Evolutionary conservation across 2,329 filamentous ascomycete genomes (phyloP).

Genomic region (Drechslerella dactyloides): DNA sequence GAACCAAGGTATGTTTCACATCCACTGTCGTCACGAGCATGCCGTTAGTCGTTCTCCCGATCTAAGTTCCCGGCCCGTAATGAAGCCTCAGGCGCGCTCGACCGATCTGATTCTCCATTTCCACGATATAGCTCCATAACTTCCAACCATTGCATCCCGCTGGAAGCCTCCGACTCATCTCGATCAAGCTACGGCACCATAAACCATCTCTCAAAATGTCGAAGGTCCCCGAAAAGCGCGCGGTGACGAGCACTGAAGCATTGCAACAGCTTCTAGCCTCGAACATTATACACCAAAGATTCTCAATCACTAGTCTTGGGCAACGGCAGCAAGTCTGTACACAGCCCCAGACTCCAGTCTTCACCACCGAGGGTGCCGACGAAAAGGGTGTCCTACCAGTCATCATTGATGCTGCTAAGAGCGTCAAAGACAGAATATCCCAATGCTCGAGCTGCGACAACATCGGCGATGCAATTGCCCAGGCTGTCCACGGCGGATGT

Average conservation of each 20-base stretch:
- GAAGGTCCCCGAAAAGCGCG: too few relatives aligned
- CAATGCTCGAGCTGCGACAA: constrained; percentile 34
- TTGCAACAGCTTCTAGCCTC: constrained; percentile 1
- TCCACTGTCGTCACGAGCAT: too few relatives aligned
- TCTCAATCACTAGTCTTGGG: neutral
- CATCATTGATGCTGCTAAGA: constrained; percentile 17
- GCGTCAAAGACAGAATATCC: neutral
- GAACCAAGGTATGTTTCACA: too few relatives aligned
- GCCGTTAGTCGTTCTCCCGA: too few relatives aligned
- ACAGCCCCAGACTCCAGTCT: neutral
- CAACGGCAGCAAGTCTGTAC: constrained; percentile 32
- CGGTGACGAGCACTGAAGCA: neutral
- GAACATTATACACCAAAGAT: constrained; percentile 8
- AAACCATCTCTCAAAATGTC: too few relatives aligned
- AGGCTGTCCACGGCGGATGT: constrained; percentile 34
- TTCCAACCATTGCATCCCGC: too few relatives aligned
- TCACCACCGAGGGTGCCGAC: constrained; percentile 18
- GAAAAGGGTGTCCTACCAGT: constrained; percentile 18
- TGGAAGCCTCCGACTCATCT: too few relatives aligned
- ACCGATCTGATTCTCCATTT: too few relatives aligned
- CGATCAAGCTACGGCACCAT: too few relatives aligned
- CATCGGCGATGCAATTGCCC: constrained; percentile 19
- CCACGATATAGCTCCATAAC: too few relatives aligned
- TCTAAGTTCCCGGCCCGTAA: too few relatives aligned
- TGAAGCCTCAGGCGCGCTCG: too few relatives aligned